Evolutionary conservation across 1,284 basidiomycete species (phyloP).

Genomic region (Cystobasidium pallidum): DNA sequence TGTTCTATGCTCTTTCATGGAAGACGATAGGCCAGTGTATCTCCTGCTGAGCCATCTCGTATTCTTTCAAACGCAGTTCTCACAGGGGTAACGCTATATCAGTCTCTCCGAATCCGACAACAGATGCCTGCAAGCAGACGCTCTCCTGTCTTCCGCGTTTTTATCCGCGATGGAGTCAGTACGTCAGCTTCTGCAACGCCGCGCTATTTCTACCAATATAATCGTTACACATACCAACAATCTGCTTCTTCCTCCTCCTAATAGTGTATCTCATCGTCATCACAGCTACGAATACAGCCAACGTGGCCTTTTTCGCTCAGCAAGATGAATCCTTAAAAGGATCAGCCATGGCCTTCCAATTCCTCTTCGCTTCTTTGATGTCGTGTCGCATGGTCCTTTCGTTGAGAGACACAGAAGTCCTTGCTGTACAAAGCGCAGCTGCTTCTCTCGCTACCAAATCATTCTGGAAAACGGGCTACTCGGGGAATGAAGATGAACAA

Average conservation of each 20-base stretch:
- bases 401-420: background rate
- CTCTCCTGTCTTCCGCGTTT: constrained; percentile 21
- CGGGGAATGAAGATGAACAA: constrained; percentile 3
- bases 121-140: background rate
- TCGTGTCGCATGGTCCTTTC: constrained; percentile 21
- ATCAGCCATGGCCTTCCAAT: constrained; percentile 26
- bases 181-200: too few species aligned
- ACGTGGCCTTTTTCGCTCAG: constrained; percentile 26
- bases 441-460: constrained; percentile 10
- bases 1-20: too few species aligned
- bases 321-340: background rate
- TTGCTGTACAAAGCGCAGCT: constrained; percentile 1
- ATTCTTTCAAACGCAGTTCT: constrained; percentile 5
- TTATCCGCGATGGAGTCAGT: constrained; percentile 21
- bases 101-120: constrained; percentile 12
- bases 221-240: too few species aligned
- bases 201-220: too few species aligned
- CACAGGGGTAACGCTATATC: constrained; percentile 11
- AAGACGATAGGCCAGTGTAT: too few species aligned
- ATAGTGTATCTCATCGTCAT: constrained; percentile 22
- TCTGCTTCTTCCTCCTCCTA: background rate
- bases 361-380: constrained; percentile 23
- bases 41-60: too few species aligned
- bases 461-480: constrained; percentile 22
- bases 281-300: constrained; percentile 21